Base-by-base conservation (phyloP, 176 grass and related monocot genomes). In the Cenchrus americanus region DNA sequence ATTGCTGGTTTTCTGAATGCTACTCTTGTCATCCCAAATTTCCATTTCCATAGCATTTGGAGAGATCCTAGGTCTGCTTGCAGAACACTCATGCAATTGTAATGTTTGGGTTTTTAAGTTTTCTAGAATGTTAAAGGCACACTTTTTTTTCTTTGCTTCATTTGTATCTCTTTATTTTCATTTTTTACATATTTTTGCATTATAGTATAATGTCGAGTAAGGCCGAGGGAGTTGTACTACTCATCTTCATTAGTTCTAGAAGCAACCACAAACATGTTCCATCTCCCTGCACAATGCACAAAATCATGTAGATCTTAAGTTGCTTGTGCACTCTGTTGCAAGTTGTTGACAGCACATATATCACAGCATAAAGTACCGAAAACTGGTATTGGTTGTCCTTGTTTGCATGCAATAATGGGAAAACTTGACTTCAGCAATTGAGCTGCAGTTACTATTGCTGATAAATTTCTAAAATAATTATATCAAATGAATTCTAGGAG, bases 11-110 rank as follows among this genome's bases (percentile, higher is more conserved):
- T 92, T 90, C 85, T 98, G 17, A 98, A 98, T 78, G 96, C 96
- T 59, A 98, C 96, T 74, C 93, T 98, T 80, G 82, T 98, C 75
- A 93, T 98, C 40, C 96, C 96, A 66, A 90, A 92, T 80, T 98
- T 98, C 59, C 89, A 93, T 78, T 98, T 95, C 62, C 93, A 95
- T 90, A 98, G 96, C 83, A 93, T 98, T 81, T 98, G 96, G 96
- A 95, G 83, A 84, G 96, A 98, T 90, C 89, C 93, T 74, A 98
- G 96, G 96, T 98, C 41, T 85, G 27, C 48, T 7, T 64, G 9
- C 22, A 19, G 49, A 63, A 64, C 48, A 26, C 32, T 40, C 50
- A n/a, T 17, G 32, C 18, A 48, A 24, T 59, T 19, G 4, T 85
- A 52, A 24, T 27, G 37, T 62, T 50, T 49, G 21, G 66, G 44